Conservation (phyloP, 2,329 filamentous ascomycete genomes). For the Epichloe gansuensis region DNA sequence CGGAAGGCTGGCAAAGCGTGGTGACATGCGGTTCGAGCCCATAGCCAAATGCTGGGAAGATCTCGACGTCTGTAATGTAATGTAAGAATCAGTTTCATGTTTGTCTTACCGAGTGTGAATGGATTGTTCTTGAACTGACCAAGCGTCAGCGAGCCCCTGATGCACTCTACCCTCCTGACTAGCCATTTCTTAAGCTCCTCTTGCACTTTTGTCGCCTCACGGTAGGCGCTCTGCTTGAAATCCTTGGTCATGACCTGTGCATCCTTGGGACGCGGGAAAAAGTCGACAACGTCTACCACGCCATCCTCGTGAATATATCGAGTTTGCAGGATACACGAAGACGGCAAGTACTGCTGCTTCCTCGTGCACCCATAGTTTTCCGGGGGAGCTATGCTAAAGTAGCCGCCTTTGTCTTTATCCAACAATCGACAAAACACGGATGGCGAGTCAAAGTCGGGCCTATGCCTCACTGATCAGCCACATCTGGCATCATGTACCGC, state of each 20-base stretch:
- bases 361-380: slow-evolving; percentile 44
- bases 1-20: slow-evolving; percentile 34
- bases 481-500: neutral
- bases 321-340: slow-evolving; percentile 63
- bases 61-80: slow-evolving; percentile 40
- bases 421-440: slow-evolving; percentile 62
- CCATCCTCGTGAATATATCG: slow-evolving; percentile 67
- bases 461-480: slow-evolving; percentile 15
- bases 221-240: slow-evolving; percentile 36
- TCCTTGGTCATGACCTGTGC: slow-evolving; percentile 36
- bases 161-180: slow-evolving; percentile 58
- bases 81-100: neutral
- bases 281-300: slow-evolving; percentile 60
- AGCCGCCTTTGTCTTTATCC: slow-evolving; percentile 62
- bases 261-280: slow-evolving; percentile 58
- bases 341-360: slow-evolving; percentile 67
- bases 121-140: slow-evolving; percentile 21
- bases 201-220: slow-evolving; percentile 39
- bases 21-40: slow-evolving; percentile 49
- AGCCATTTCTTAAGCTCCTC: slow-evolving; percentile 59
- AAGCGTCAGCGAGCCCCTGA: slow-evolving; percentile 51
- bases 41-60: slow-evolving; percentile 64
- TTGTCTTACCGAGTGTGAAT: neutral
- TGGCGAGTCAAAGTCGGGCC: slow-evolving; percentile 69
- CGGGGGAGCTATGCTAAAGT: slow-evolving; percentile 56